A percentile compares a stretch with the other conserved stretches of the same genome.
Conservation (phyloP, 176 grass and related monocot species). For the Oryza punctata region DNA sequence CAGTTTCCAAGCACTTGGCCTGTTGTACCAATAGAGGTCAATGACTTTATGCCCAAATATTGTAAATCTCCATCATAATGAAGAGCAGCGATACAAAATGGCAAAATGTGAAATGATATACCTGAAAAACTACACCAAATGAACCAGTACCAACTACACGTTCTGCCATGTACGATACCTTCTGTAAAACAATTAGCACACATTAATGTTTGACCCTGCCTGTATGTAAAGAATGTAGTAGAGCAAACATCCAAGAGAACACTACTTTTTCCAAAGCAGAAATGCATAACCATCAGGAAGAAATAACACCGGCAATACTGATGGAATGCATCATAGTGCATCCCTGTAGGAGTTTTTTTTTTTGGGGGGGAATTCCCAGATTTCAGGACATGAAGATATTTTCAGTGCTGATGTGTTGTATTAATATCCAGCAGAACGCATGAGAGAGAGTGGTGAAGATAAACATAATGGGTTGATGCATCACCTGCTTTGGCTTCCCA, state of each 20-base stretch:
- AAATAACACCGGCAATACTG: background rate
- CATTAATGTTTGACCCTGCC: slow-evolving; percentile 16
- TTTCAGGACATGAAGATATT: background rate
- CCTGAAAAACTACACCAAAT: slow-evolving; percentile 97
- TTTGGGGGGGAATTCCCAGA: background rate
- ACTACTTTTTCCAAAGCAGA: background rate
- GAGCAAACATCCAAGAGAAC: background rate
- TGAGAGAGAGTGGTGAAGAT: background rate
- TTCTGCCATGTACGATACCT: slow-evolving; percentile 97
- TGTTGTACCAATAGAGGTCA: slow-evolving; percentile 51
- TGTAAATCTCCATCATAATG: slow-evolving; percentile 16
- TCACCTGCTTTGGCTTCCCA: slow-evolving; percentile 96
- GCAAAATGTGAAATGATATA: slow-evolving; percentile 28
- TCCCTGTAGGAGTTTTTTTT: background rate
- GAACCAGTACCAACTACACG: slow-evolving; percentile 90
- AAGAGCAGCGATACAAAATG: slow-evolving; percentile 21
- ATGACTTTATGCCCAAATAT: slow-evolving; percentile 18
- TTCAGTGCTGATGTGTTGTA: background rate
- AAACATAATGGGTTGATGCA: background rate
- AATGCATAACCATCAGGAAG: slow-evolving; percentile 8
- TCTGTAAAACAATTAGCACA: slow-evolving; percentile 62
- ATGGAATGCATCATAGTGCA: background rate
- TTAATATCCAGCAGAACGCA: background rate
- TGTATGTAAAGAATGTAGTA: slow-evolving; percentile 3
- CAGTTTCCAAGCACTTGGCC: slow-evolving; percentile 89